Conservation (phyloP, 2,329 filamentous ascomycete species). For the Huntiella bhutanensis region DNA sequence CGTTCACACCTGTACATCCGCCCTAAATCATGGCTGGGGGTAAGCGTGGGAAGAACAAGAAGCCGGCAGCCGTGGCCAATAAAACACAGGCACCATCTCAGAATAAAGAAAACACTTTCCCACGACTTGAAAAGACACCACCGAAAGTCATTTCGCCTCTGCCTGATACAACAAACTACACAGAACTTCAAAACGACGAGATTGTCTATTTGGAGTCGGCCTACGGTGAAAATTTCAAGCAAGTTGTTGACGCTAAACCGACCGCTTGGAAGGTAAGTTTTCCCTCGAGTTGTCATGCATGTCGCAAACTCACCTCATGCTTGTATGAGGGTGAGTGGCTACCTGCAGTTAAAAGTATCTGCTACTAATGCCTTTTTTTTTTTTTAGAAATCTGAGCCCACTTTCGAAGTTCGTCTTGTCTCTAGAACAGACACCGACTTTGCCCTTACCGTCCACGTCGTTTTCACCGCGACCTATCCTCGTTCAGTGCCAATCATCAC, state of each 20-base stretch:
- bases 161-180: constrained; percentile 43
- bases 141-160: constrained; percentile 12
- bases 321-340: constrained; percentile 2
- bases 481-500: constrained; percentile 59
- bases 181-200: constrained; percentile 74
- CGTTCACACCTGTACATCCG: background rate
- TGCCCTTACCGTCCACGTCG: constrained; percentile 52
- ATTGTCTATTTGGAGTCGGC: constrained; percentile 71
- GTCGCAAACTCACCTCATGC: background rate
- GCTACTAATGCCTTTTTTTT: background rate
- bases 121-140: constrained; percentile 25
- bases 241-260: constrained; percentile 43
- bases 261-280: constrained; percentile 65
- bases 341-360: background rate
- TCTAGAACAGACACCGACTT: constrained; percentile 55
- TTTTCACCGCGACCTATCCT: constrained; percentile 78
- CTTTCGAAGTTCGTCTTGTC: constrained; percentile 64
- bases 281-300: no score
- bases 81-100: background rate
- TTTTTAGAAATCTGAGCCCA: constrained; percentile 54
- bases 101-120: constrained; percentile 19
- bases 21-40: background rate
- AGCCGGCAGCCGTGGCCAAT: background rate
- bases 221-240: constrained; percentile 72
- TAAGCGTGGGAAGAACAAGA: background rate